Evolutionary conservation across 2,329 filamentous ascomycete genomes (phyloP).

Genomic region (Raffaelea deltoideospora): DNA sequence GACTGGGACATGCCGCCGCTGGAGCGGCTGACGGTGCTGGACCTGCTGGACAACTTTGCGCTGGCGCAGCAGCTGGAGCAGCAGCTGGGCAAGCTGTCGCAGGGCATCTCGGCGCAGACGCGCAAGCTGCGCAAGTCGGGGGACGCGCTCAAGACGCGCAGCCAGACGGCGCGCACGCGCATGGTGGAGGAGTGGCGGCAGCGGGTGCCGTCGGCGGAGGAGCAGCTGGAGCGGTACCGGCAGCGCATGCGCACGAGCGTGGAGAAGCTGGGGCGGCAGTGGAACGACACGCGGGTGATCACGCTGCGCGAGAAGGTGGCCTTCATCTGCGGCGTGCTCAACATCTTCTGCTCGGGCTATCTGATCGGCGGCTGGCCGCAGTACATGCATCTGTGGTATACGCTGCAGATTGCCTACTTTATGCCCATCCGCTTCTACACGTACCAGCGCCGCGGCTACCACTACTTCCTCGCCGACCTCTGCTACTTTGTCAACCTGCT

Average conservation of each 20-base stretch:
- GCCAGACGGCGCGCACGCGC: slow-evolving; percentile 66
- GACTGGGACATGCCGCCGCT: slow-evolving; percentile 84
- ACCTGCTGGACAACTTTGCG: slow-evolving; percentile 86
- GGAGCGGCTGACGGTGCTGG: slow-evolving; percentile 80
- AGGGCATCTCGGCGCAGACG: slow-evolving; percentile 65
- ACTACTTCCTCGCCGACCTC: slow-evolving; percentile 93
- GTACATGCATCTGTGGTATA: slow-evolving; percentile 89
- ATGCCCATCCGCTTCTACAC: slow-evolving; percentile 92
- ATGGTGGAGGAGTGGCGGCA: slow-evolving; percentile 90
- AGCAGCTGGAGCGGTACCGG: slow-evolving; percentile 82
- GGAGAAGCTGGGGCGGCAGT: slow-evolving; percentile 70
- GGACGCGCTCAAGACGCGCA: slow-evolving; percentile 61
- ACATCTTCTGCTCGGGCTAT: slow-evolving; percentile 94
- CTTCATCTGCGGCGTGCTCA: slow-evolving; percentile 91
- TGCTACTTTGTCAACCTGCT: slow-evolving; percentile 98
- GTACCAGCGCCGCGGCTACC: slow-evolving; percentile 82
- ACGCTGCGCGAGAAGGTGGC: slow-evolving; percentile 86
- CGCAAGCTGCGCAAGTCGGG: slow-evolving; percentile 73
- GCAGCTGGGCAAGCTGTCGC: slow-evolving; percentile 81
- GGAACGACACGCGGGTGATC: slow-evolving; percentile 81
- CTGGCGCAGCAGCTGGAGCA: slow-evolving; percentile 62
- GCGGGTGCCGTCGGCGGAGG: slow-evolving; percentile 71
- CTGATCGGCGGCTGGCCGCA: slow-evolving; percentile 75
- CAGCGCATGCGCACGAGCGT: slow-evolving; percentile 77
- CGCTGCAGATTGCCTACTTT: slow-evolving; percentile 74